Conservation (phyloP, 2,329 filamentous ascomycete genomes). For the Monilinia fructicola region DNA sequence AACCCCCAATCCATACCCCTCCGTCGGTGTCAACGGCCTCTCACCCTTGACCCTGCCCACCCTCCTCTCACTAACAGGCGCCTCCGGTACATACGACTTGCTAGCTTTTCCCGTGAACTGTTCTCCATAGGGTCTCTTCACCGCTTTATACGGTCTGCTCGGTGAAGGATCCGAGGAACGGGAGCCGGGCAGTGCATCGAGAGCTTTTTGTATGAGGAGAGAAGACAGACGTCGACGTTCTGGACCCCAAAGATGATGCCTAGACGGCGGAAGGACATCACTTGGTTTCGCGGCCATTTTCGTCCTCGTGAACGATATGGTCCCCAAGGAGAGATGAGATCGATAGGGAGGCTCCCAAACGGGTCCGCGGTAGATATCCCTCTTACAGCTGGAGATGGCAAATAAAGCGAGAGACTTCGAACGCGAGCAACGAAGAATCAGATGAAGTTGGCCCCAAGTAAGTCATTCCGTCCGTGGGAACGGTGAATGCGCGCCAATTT, state of each 20-base stretch:
- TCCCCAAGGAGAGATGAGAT: background rate
- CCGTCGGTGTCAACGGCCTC: background rate
- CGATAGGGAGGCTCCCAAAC: background rate
- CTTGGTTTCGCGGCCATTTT: background rate
- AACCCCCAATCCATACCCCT: conserved; percentile 5
- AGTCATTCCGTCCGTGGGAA: background rate
- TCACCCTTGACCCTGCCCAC: background rate
- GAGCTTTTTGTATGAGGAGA: background rate
- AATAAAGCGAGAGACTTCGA: background rate
- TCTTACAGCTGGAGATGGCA: background rate
- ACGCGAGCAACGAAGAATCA: background rate
- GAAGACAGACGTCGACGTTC: conserved; percentile 14
- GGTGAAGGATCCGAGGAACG: background rate
- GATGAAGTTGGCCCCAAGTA: background rate
- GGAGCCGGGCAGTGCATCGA: conserved; percentile 13
- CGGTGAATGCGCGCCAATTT: background rate
- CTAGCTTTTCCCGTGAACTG: conserved; percentile 14
- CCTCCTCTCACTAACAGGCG: conserved; percentile 1
- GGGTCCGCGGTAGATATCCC: too few relatives aligned
- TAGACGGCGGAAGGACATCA: background rate
- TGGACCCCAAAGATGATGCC: conserved; percentile 6
- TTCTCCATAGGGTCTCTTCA: conserved; percentile 6
- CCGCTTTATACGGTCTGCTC: background rate
- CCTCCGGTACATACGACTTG: conserved; percentile 13
- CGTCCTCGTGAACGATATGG: background rate